These are phyloP conservation scores for Penicillium canescens DNA, from an alignment of 495 filamentous ascomycete species.

Conservation along the genomic window DNA sequence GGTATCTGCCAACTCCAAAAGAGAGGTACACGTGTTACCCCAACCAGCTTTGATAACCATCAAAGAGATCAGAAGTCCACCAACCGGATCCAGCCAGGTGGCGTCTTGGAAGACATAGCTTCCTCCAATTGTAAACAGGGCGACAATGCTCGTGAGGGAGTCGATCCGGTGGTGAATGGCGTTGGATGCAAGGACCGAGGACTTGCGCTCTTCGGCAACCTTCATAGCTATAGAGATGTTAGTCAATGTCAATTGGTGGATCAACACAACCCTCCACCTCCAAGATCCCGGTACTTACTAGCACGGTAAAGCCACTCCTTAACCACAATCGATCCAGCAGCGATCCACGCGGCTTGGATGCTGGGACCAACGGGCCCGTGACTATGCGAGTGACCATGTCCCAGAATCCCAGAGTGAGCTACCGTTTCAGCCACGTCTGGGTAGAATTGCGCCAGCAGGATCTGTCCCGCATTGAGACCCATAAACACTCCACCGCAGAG, in stretches of 20 bases:
- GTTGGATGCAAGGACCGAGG: conserved; percentile 94
- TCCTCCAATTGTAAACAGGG: conserved; percentile 80
- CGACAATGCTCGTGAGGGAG: conserved; percentile 90
- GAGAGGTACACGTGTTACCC: conserved; percentile 76
- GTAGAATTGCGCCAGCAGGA: conserved; percentile 78
- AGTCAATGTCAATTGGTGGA: conserved; percentile 10
- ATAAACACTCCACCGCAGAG: conserved; percentile 87
- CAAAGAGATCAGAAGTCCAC: conserved; percentile 83
- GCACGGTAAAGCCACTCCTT: conserved; percentile 98
- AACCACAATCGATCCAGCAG: conserved; percentile 82
- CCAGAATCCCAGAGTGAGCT: conserved; percentile 52
- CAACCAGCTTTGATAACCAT: conserved; percentile 92
- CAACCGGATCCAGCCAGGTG: conserved; percentile 92
- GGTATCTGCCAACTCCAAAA: conserved; percentile 88
- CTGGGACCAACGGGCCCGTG: conserved; percentile 69
- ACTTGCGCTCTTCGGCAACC: conserved; percentile 90
- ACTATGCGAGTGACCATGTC: conserved; percentile 62
- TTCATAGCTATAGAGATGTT: conserved; percentile 74
- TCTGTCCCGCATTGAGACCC: conserved; percentile 74
- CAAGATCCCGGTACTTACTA: conserved; percentile 60
- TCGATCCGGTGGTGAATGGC: conserved; percentile 96
- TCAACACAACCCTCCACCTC: not conserved
- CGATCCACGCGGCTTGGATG: conserved; percentile 92
- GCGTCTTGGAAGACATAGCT: conserved; percentile 83
- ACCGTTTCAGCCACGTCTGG: conserved; percentile 66